These are phyloP conservation scores for Citrus hindsii DNA, from an alignment of 345 rosid species.

Conservation along the genomic window DNA sequence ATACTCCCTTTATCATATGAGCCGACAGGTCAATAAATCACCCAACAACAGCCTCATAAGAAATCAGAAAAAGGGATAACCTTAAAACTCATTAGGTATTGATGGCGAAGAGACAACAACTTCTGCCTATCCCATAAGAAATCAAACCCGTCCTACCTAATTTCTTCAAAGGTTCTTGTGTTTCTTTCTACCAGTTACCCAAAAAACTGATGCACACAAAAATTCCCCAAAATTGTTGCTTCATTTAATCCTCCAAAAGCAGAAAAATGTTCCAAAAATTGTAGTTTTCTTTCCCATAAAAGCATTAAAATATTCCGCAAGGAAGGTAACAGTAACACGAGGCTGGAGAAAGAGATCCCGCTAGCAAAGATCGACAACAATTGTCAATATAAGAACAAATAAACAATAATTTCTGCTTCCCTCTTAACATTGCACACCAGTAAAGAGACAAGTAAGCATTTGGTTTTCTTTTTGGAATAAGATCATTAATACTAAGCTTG, in stretches of 20 bases:
- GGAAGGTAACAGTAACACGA: not conserved
- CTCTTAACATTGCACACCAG: not conserved
- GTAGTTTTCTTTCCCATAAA: not conserved
- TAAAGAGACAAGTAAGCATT: not conserved
- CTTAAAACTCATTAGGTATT: not conserved
- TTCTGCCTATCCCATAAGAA: not conserved
- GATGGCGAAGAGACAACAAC: not conserved
- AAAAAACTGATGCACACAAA: not conserved
- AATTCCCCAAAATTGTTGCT: not conserved
- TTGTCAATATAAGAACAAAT: not conserved
- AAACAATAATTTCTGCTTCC: not conserved
- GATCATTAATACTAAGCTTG: not conserved
- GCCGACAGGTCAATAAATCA: not conserved
- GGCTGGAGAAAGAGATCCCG: not conserved
- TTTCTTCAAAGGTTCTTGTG: not conserved
- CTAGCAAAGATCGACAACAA: not conserved
- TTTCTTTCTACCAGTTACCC: not conserved
- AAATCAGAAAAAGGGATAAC: not conserved
- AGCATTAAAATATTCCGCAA: not conserved
- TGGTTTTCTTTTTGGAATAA: not conserved
- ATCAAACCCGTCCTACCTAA: not conserved
- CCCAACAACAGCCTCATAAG: not conserved
- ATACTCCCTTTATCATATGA: not conserved
- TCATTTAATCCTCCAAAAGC: not conserved
- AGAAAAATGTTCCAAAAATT: not conserved